Evolutionary conservation across 2,329 filamentous ascomycete species (phyloP), one percentile per base, ranked within the genome.

Genomic region (Exophiala lecanii-corni): DNA sequence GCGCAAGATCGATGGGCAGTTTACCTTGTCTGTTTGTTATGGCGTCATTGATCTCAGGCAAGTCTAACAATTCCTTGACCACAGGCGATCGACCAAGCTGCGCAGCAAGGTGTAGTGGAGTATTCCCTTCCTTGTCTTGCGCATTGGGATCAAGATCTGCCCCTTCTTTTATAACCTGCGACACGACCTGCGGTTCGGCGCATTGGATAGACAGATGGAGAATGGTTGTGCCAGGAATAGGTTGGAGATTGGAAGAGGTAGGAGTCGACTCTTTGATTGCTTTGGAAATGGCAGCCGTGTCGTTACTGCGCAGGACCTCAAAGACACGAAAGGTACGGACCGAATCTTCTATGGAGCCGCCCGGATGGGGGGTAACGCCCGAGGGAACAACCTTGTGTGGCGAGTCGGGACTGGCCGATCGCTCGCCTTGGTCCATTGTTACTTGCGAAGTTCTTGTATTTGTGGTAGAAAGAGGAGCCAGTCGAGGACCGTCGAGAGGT

Each of bases 171-270:
- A 98, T 69, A n/a, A 97, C 84, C 59, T 91, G 96, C 62, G 98
- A 89, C 41, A 98, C 85, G 19, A 98, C 89, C 15, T 87, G 82
- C 36, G 84, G 77, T 62, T 97, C 92, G 37, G 92, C 91, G 66
- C 91, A 97, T 66, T 98, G 92, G 33, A 97, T 88, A 18, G 92
- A 89, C 30, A 98, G 74, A 63, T 98, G 91, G 26, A 98, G 74
- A 31, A 97, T 84, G 2, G 87, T 92, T 1, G 89, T 96, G 42
- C 94, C 89, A 57, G 43, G 56, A 41, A 41, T 57, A 62, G 43
- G 72, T 58, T 53, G 62, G 65, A 54, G 63, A 57, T 47, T 65
- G 58, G 49, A 64, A 56, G 50, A 69, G 54, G 51, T 77, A 75
- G 56, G 73, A 73, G 58, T 66, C 44, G 55, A 72, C 74, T 84